Conservation (phyloP, 2,329 filamentous ascomycete species). For the Metarhizium album region DNA sequence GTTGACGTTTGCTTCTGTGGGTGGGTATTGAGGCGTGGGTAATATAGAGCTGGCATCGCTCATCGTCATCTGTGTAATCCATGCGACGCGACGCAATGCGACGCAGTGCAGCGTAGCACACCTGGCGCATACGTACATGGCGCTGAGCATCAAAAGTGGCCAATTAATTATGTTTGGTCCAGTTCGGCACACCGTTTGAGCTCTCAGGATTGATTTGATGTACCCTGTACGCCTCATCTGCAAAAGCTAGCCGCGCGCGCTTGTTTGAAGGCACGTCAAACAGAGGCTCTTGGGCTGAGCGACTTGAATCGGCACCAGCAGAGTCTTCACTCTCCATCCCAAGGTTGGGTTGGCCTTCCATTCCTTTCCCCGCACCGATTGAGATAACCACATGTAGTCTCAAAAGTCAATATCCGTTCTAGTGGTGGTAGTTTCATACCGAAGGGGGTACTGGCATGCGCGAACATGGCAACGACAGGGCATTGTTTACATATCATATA, state of each 20-base stretch:
- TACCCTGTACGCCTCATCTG: not conserved
- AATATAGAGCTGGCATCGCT: too few relatives aligned
- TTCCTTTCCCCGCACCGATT: constrained; percentile 1
- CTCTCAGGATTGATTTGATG: not conserved
- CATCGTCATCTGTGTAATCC: not conserved
- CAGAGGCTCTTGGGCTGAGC: too few relatives aligned
- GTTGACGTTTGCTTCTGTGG: not conserved
- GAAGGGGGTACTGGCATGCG: not conserved
- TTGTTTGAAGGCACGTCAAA: not conserved
- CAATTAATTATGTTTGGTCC: not conserved
- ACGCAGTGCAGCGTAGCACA: not conserved
- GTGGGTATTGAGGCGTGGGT: not conserved
- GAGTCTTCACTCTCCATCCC: not conserved
- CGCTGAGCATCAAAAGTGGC: not conserved
- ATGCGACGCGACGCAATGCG: not conserved
- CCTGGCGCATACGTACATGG: not conserved
- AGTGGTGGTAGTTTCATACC: not conserved
- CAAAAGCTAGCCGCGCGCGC: not conserved
- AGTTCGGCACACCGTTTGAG: not conserved
- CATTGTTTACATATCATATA: not conserved
- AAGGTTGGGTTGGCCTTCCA: not conserved
- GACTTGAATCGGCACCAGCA: too few relatives aligned
- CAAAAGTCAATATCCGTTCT: not conserved
- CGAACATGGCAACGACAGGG: constrained; percentile 1
- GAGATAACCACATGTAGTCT: not conserved